phyloP scores from a whole-genome alignment of 2,329 filamentous ascomycete species.

The Hypoxylon sp. region DNA sequence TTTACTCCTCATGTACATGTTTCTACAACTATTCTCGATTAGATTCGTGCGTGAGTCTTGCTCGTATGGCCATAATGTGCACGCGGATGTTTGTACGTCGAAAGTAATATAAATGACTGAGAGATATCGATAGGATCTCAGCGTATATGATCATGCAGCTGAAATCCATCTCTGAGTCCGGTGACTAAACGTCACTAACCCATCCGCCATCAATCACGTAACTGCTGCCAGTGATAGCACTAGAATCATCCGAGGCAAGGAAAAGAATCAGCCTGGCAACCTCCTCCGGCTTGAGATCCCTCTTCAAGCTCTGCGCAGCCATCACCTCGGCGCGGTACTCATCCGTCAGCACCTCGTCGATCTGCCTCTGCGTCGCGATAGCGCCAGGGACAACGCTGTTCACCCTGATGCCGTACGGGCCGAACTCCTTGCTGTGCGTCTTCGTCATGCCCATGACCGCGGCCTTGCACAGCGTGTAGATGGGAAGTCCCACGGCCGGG shows the following conservation, averaged over 20 bases:
- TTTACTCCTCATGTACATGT: not conserved
- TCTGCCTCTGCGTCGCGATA: constrained; percentile 61
- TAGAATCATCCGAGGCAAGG: constrained; percentile 60
- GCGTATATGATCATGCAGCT: not conserved
- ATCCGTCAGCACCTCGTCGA: constrained; percentile 57
- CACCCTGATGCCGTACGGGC: constrained; percentile 54
- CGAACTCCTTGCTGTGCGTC: constrained; percentile 56
- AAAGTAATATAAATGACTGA: not conserved
- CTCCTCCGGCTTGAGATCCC: constrained; percentile 57
- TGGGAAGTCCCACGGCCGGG: constrained; percentile 49
- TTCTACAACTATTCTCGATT: not conserved
- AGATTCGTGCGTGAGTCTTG: too few relatives aligned
- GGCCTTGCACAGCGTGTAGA: constrained; percentile 57
- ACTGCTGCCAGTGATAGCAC: constrained; percentile 59
- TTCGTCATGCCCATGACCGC: constrained; percentile 56
- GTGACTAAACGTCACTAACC: constrained; percentile 48
- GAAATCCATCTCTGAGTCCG: not conserved
- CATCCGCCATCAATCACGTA: constrained; percentile 56
- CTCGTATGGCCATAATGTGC: too few relatives aligned
- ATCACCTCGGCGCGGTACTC: constrained; percentile 56
- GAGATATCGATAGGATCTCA: not conserved
- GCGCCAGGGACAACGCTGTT: constrained; percentile 65
- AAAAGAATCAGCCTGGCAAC: constrained; percentile 62
- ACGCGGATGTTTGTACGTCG: too few relatives aligned
- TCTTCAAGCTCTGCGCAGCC: constrained; percentile 58